These are phyloP conservation scores for Phytophthora tentaculata DNA, from an alignment of 352 stramenopile species.

Conservation along the genomic window DNA sequence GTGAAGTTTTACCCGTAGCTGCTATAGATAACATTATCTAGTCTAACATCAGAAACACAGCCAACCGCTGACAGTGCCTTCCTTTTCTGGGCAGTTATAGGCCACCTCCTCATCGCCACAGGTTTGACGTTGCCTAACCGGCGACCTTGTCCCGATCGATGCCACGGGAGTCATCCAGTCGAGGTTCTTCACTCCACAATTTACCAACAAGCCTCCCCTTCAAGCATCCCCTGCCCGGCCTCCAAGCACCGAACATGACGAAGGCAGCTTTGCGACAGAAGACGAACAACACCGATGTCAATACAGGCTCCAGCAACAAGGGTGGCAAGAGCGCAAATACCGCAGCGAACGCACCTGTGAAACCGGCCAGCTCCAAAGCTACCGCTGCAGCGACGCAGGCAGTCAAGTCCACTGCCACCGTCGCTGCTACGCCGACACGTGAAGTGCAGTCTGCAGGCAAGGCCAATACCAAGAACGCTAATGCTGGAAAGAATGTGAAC, in stretches of 20 bases:
- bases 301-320: neutral
- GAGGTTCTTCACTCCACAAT: too few relatives aligned
- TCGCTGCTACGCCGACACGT: neutral
- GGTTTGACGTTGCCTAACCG: too few relatives aligned
- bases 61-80: too few relatives aligned
- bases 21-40: too few relatives aligned
- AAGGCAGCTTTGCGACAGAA: conserved; percentile 13
- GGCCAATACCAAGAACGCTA: neutral
- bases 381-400: neutral
- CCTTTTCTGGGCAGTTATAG: too few relatives aligned
- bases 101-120: too few relatives aligned
- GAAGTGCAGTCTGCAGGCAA: neutral
- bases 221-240: too few relatives aligned
- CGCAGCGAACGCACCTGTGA: conserved; percentile 3
- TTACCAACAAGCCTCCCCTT: too few relatives aligned
- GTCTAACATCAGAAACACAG: too few relatives aligned
- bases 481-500: neutral
- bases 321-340: neutral
- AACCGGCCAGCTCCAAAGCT: neutral
- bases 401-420: neutral
- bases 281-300: conserved; percentile 6
- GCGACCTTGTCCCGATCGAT: too few relatives aligned
- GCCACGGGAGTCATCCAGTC: too few relatives aligned
- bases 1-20: too few relatives aligned
- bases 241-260: conserved; percentile 10